Percentiles rank a stretch among this genome's conserved stretches.
Evolutionary conservation across 2,329 filamentous ascomycete genomes (phyloP).

Genomic region (Triangularia setosa): DNA sequence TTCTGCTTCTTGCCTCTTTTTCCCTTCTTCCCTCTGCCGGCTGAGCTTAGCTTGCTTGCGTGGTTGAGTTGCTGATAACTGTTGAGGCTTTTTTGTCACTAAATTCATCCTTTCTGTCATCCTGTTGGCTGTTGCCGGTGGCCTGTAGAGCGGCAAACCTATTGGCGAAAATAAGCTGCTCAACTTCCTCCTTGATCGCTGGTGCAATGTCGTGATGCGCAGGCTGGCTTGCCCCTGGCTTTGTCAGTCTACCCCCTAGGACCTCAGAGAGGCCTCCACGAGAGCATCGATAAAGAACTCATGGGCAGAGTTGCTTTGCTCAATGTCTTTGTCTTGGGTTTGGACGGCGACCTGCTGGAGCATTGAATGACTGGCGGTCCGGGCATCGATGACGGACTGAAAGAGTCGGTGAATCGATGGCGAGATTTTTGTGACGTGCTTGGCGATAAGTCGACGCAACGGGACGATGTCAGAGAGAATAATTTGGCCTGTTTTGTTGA

Average conservation of each 20-base stretch:
- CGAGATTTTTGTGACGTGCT: constrained; percentile 33
- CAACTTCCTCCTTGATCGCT: constrained; percentile 16
- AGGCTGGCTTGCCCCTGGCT: background rate
- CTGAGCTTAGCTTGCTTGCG: constrained; percentile 19
- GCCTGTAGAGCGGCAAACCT: constrained; percentile 28
- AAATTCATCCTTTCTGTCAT: background rate
- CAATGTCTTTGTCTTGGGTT: constrained; percentile 34
- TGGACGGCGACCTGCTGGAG: constrained; percentile 34
- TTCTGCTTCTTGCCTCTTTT: constrained; percentile 26
- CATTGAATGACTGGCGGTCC: constrained; percentile 27
- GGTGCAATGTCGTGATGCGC: background rate
- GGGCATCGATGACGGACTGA: constrained; percentile 36
- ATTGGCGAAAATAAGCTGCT: constrained; percentile 30
- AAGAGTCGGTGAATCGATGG: constrained; percentile 35
- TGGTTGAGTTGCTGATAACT: constrained; percentile 8
- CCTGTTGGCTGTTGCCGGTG: constrained; percentile 1
- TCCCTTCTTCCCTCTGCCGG: constrained; percentile 16
- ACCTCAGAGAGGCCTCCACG: constrained; percentile 34
- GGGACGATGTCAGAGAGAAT: constrained; percentile 35
- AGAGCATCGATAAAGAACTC: constrained; percentile 42
- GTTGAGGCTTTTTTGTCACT: constrained; percentile 14
- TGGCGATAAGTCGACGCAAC: constrained; percentile 39
- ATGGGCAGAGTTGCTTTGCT: constrained; percentile 38
- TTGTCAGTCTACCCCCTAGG: constrained; percentile 33
- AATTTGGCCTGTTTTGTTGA: constrained; percentile 38